Evolutionary conservation across 805 yeast species (phyloP).

Genomic region (Saccharomycodes ludwigii): DNA sequence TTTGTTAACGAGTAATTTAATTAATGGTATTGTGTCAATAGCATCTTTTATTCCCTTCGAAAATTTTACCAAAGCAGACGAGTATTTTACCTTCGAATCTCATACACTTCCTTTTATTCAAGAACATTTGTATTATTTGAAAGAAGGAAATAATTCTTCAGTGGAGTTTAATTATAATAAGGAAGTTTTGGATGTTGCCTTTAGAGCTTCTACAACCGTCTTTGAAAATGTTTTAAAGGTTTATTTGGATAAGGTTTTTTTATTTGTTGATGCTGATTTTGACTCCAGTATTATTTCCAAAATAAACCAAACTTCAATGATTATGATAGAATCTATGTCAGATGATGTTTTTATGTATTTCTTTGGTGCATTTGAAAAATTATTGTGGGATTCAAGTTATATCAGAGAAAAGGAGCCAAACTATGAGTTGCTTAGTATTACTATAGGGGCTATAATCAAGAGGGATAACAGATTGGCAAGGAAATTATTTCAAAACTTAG

Average conservation of each 20-base stretch:
- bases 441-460: constrained; percentile 60
- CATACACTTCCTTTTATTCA: constrained; percentile 44
- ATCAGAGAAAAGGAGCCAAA: constrained; percentile 46
- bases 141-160: constrained; percentile 11
- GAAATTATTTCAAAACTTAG: constrained; percentile 16
- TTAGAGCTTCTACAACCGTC: constrained; percentile 59
- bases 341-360: constrained; percentile 39
- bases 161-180: constrained; percentile 29
- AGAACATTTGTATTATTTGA: constrained; percentile 46
- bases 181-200: constrained; percentile 40
- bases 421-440: constrained; percentile 55
- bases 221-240: constrained; percentile 48
- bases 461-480: constrained; percentile 28
- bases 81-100: constrained; percentile 28
- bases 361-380: constrained; percentile 25
- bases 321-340: constrained; percentile 46
- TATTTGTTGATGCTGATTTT: constrained; percentile 43
- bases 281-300: constrained; percentile 26
- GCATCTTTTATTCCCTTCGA: constrained; percentile 63
- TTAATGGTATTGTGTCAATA: constrained; percentile 57
- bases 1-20: constrained; percentile 52
- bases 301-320: constrained; percentile 32
- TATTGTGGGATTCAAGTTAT: constrained; percentile 37
- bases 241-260: constrained; percentile 47
- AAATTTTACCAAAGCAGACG: constrained; percentile 35